Conservation (phyloP, 2,329 filamentous ascomycete genomes). For the Triangularia verruculosa region DNA sequence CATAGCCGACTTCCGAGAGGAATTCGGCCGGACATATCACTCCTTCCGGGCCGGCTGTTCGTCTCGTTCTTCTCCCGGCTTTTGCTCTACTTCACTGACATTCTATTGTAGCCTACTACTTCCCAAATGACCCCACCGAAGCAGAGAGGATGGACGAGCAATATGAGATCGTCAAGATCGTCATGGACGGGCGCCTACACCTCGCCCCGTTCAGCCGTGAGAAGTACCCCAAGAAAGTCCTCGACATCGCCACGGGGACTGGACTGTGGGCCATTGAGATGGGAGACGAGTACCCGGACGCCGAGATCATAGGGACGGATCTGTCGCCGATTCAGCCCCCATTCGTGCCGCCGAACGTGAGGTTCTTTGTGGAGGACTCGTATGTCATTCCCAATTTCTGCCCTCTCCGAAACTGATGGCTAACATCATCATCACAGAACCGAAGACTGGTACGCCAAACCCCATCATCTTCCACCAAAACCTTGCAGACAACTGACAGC, state of each 20-base stretch:
- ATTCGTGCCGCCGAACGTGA: slow-evolving; percentile 67
- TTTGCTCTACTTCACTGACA: not conserved
- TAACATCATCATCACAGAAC: slow-evolving; percentile 32
- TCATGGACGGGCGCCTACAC: slow-evolving; percentile 33
- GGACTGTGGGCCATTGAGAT: slow-evolving; percentile 68
- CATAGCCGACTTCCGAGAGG: slow-evolving; percentile 30
- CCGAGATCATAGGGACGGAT: slow-evolving; percentile 61
- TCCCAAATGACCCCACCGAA: slow-evolving; percentile 35
- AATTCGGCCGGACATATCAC: slow-evolving; percentile 35
- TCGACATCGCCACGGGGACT: slow-evolving; percentile 48
- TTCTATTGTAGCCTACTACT: slow-evolving; percentile 32
- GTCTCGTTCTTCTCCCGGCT: slow-evolving; percentile 12
- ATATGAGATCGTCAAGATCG: slow-evolving; percentile 32
- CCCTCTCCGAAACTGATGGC: not conserved
- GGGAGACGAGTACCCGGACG: slow-evolving; percentile 57
- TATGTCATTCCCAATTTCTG: slow-evolving; percentile 23
- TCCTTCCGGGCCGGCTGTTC: slow-evolving; percentile 33
- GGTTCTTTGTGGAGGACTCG: slow-evolving; percentile 70
- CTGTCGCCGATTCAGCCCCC: slow-evolving; percentile 65
- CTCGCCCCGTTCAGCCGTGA: slow-evolving; percentile 31
- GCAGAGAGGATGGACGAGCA: slow-evolving; percentile 33
- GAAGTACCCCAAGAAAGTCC: slow-evolving; percentile 31
- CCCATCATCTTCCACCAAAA: too few relatives aligned
- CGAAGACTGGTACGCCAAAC: slow-evolving; percentile 51
- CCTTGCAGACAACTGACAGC: slow-evolving; percentile 36